These are phyloP conservation scores for Zizania latifolia DNA, from an alignment of 176 grass and related monocot species.

Conservation along the genomic window DNA sequence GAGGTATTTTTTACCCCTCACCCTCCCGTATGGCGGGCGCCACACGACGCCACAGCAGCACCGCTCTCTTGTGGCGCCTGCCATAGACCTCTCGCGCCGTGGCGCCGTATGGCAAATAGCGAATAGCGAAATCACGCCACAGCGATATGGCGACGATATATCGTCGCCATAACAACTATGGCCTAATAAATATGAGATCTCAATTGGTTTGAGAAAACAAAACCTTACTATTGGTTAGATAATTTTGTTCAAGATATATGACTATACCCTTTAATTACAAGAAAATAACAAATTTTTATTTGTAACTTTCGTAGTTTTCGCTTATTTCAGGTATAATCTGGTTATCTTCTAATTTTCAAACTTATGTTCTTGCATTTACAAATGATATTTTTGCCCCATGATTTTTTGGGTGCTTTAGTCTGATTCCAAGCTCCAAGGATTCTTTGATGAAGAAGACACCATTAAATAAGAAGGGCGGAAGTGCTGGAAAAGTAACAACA, in stretches of 20 bases:
- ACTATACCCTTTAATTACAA: neutral
- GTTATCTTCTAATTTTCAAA: constrained; percentile 12
- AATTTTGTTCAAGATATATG: constrained; percentile 1
- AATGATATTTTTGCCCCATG: constrained; percentile 12
- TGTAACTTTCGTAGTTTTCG: neutral
- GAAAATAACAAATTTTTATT: neutral
- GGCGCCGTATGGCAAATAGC: too few relatives aligned
- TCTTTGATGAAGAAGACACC: constrained; percentile 37
- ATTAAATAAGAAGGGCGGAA: constrained; percentile 46
- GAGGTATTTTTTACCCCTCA: too few relatives aligned
- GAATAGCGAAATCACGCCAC: too few relatives aligned
- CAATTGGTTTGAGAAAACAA: neutral
- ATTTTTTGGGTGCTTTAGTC: constrained; percentile 10
- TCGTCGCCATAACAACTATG: too few relatives aligned
- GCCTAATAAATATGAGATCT: neutral
- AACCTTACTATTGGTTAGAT: neutral
- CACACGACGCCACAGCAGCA: too few relatives aligned
- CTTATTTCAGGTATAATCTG: neutral
- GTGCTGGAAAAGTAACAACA: constrained; percentile 66
- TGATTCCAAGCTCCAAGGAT: constrained; percentile 36
- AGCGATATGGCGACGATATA: too few relatives aligned
- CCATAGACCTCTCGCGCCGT: too few relatives aligned
- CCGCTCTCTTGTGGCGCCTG: too few relatives aligned
- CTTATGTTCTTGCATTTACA: neutral
- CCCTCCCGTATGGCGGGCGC: too few relatives aligned